A percentile compares a stretch with the other conserved stretches of the same genome.
Conservation (phyloP, 1,139 yeast genomes). For the Zygotorulaspora mrakii region DNA sequence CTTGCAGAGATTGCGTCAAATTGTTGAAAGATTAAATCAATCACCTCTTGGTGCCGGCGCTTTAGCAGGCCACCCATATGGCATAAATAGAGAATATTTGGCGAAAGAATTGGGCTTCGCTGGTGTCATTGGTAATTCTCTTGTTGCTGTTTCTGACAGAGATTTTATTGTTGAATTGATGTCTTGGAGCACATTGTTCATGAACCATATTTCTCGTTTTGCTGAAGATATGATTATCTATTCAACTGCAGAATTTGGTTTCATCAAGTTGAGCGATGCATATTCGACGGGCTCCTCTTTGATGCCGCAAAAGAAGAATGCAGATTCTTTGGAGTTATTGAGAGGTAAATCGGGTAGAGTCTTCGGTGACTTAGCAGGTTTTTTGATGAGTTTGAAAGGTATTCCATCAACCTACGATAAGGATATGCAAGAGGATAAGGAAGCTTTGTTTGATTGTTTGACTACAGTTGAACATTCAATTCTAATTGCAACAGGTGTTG, state of each 20-base stretch:
- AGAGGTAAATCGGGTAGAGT: constrained; percentile 98
- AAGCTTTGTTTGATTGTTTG: constrained; percentile 88
- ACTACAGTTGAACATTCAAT: constrained; percentile 90
- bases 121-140: constrained; percentile 88
- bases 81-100: constrained; percentile 87
- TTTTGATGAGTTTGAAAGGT: constrained; percentile 91
- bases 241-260: constrained; percentile 96
- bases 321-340: constrained; percentile 88
- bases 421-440: constrained; percentile 98
- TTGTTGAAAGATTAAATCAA: constrained; percentile 75
- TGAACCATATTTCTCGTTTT: constrained; percentile 91
- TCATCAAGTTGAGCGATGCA: constrained; percentile 89
- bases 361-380: constrained; percentile 91
- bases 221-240: constrained; percentile 93
- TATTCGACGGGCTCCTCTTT: constrained; percentile 96
- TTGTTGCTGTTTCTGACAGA: constrained; percentile 93
- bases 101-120: constrained; percentile 75
- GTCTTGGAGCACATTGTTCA: constrained; percentile 94
- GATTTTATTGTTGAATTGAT: constrained; percentile 96
- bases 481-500: constrained; percentile 91
- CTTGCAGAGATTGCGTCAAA: constrained; percentile 74
- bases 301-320: constrained; percentile 99
- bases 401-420: constrained; percentile 97
- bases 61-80: constrained; percentile 97
- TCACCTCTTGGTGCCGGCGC: constrained; percentile 98